Evolutionary conservation across 2,329 filamentous ascomycete species (phyloP), one percentile per base, ranked within the genome.

Genomic region (Aureobasidium sp.): DNA sequence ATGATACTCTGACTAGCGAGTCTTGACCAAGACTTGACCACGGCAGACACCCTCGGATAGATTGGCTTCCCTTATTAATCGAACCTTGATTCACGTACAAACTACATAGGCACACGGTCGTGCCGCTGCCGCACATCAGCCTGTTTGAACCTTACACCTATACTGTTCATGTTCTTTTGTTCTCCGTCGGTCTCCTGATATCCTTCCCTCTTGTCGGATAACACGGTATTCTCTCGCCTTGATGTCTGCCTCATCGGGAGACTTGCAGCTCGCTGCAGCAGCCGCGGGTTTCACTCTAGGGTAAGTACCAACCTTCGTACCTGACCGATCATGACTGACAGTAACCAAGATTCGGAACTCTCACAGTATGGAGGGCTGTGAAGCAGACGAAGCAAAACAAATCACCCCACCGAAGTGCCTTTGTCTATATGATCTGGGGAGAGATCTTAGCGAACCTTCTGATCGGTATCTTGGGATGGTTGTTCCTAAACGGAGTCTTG

Each of bases 391-490:
- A n/a, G 40, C 31, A 29, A 24, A 62, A 62, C 24, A 56, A 50
- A 19, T 57, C 50, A 14, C 60, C 60, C 12, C 40, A 47, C 5
- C 42, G 52, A 19, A 62, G 53, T 45, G 56, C 56, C 17, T 64
- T 60, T 22, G 45, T 81, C 0, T 77, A 75, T 70, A 75, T 81
- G 75, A 74, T 81, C 57, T 81, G 78, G 79, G 60, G 74, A 31
- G 79, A 81, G 66, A 71, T 80, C 3, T 1, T 71, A 1, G 75
- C 76, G 3, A 79, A 75, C 12, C 68, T 77, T 12, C 64, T 71
- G 9, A 80, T 81, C 69, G 74, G 72, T 6, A 63, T 78, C 27
- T 72, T 79, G 49, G 71, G 71, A 63, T 76, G 65, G 54, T n/a
- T 61, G 5, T 61, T 61, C 35, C n/a, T 63, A 14, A 61, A 63